These are phyloP conservation scores for Hymenoscyphus repandus DNA, from an alignment of 2,329 filamentous ascomycete species.

Conservation along the genomic window DNA sequence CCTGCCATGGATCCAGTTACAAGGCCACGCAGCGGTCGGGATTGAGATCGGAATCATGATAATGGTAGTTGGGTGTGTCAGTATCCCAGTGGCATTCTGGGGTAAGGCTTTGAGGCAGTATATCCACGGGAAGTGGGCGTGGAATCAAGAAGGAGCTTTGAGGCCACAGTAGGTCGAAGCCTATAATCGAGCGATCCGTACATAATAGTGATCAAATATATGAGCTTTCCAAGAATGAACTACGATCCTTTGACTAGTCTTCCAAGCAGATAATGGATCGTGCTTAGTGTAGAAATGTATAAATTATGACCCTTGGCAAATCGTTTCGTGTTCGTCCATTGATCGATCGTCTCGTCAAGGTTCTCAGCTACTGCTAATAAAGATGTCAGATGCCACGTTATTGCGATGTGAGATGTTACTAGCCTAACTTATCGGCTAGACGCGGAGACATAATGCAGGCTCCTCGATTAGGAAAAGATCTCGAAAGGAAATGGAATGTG, in stretches of 20 bases:
- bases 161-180: neutral
- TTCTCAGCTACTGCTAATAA: neutral
- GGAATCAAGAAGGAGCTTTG: constrained; percentile 4
- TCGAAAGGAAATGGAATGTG: neutral
- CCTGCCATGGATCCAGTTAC: constrained; percentile 11
- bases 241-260: neutral
- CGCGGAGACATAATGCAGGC: neutral
- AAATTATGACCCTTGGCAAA: too few species aligned
- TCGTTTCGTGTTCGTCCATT: too few species aligned
- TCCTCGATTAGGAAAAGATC: neutral
- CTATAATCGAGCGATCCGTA: neutral
- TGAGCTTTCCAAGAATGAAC: neutral
- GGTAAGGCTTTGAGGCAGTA: constrained; percentile 35
- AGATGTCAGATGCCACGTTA: neutral
- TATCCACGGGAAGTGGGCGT: constrained; percentile 44
- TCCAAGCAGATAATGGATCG: neutral
- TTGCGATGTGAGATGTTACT: neutral
- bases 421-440: neutral
- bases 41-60: constrained; percentile 10
- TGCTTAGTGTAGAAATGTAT: too few species aligned
- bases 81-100: constrained; percentile 15
- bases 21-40: constrained; percentile 9
- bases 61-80: constrained; percentile 9
- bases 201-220: neutral
- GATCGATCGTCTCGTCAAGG: too few species aligned